phyloP scores from a whole-genome alignment of 2,329 filamentous ascomycete species.

The Periconia digitata region DNA sequence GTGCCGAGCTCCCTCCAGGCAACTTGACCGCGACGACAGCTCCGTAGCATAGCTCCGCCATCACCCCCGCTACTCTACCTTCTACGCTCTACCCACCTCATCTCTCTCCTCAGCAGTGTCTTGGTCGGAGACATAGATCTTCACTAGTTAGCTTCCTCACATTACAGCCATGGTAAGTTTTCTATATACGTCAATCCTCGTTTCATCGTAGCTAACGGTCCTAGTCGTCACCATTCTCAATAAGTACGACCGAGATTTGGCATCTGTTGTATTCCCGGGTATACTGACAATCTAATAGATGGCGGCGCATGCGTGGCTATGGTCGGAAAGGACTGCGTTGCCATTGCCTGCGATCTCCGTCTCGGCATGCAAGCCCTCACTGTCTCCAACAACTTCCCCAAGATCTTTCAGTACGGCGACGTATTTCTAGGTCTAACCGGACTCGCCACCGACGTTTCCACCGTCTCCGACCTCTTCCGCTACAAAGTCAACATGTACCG shows the following conservation, averaged over 20 bases:
- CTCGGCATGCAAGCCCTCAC: constrained; percentile 95
- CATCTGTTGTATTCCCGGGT: background rate
- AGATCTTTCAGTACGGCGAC: constrained; percentile 97
- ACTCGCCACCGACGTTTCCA: constrained; percentile 92
- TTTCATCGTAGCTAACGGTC: constrained; percentile 32
- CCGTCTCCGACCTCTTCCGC: constrained; percentile 94
- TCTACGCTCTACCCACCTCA: constrained; percentile 15
- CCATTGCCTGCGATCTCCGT: constrained; percentile 97
- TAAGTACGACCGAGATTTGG: constrained; percentile 63
- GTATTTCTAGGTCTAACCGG: constrained; percentile 95
- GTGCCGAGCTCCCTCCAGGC: no score
- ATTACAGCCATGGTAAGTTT: constrained; percentile 43
- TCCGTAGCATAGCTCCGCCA: no score
- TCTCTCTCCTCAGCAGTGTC: constrained; percentile 3
- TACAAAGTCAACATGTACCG: constrained; percentile 99
- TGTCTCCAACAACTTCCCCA: constrained; percentile 99
- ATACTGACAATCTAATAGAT: constrained; percentile 50
- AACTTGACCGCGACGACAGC: no score
- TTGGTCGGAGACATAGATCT: background rate
- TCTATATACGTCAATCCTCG: constrained; percentile 5
- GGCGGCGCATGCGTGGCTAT: constrained; percentile 97
- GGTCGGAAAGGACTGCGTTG: constrained; percentile 99
- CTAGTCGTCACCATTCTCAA: constrained; percentile 89
- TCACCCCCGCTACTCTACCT: no score
- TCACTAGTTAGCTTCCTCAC: constrained; percentile 6